A percentile compares a stretch with the other conserved stretches of the same genome.
phyloP scores from a whole-genome alignment of 1,139 yeast genomes.

The Meyerozyma guilliermondii region DNA sequence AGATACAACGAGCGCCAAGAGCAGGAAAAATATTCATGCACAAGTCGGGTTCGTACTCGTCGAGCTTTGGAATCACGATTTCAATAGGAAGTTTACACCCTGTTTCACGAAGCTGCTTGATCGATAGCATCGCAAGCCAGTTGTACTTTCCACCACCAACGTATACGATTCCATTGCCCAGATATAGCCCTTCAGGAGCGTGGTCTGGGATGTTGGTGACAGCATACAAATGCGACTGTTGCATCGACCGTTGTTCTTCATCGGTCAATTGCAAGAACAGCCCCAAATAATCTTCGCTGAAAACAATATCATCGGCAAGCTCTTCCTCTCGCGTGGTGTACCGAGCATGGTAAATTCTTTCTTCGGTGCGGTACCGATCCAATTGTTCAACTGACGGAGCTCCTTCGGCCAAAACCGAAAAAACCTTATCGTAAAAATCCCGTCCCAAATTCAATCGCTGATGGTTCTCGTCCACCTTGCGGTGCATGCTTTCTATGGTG shows the following conservation, averaged over 20 bases:
- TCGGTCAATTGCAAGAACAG: conserved; percentile 49
- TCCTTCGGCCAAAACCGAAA: conserved; percentile 31
- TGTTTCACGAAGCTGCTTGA: conserved; percentile 56
- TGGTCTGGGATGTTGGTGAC: conserved; percentile 45
- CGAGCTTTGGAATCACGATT: conserved; percentile 63
- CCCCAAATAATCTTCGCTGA: conserved; percentile 44
- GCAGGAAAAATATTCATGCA: conserved; percentile 64
- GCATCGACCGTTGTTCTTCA: conserved; percentile 43
- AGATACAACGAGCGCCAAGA: conserved; percentile 65
- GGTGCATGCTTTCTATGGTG: conserved; percentile 10
- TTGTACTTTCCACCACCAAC: conserved; percentile 81
- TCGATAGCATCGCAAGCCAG: conserved; percentile 64
- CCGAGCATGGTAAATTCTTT: conserved; percentile 16
- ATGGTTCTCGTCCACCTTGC: conserved; percentile 10
- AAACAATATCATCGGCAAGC: conserved; percentile 18
- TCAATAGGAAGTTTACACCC: conserved; percentile 73
- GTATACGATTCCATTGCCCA: conserved; percentile 75
- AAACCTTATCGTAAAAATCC: conserved; percentile 29
- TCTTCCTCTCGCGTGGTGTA: conserved; percentile 7
- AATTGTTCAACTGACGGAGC: conserved; percentile 31
- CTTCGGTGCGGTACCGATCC: conserved; percentile 28
- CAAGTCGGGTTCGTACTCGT: conserved; percentile 64
- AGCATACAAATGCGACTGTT: conserved; percentile 47
- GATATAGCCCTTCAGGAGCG: conserved; percentile 44
- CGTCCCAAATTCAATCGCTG: conserved; percentile 18